Base-by-base conservation (phyloP, 768 basidiomycete genomes). In the Gloeophyllum trabeum region DNA sequence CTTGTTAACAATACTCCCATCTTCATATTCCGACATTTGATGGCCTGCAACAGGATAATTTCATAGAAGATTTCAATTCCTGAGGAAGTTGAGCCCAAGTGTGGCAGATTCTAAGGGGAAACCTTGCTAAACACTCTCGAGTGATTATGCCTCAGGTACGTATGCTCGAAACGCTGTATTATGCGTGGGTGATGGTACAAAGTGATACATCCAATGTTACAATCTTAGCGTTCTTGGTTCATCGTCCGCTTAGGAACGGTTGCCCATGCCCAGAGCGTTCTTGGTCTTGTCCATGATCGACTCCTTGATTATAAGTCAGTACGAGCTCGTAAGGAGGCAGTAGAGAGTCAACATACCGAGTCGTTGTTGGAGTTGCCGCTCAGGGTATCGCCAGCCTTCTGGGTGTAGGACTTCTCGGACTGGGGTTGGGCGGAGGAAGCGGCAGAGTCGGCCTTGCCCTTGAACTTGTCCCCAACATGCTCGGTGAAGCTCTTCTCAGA, bases 401-500 rank as follows among this genome's bases (percentile, higher is more conserved):
- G 76, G 32, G 62, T 56, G 25, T 47, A 54, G 18, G 71, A 73
- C 58, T 80, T 81, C 52, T 78, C 58, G 53, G 61, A 63, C 67
- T 74, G 25, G 50, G 76, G 74, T 54, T 78, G 67, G 13, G 67
- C 2, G 32, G 66, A 62, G 19, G 73, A 73, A 1, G 70, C 67
- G 4, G 54, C 48, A 38, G 67, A 71, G 52, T 78, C 76, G 30
- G 55, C 45, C 41, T 54, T 61, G 46, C 73, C 69, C 51, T 73
- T 75, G 49, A 69, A 5, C 28, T 51, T 55, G 60, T 79, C 78
- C 38, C 66, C 56, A 6, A 63, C 48, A 19, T 74, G 64, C 64
- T 80, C 76, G 22, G 65, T 58, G 43, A 59, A 62, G n/a, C 63
- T 46, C 63, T 80, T 79, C 63, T 78, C 62, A 24, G 69, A 71